Conservation (phyloP, 176 grass and related monocot species). For the Phragmites australis region DNA sequence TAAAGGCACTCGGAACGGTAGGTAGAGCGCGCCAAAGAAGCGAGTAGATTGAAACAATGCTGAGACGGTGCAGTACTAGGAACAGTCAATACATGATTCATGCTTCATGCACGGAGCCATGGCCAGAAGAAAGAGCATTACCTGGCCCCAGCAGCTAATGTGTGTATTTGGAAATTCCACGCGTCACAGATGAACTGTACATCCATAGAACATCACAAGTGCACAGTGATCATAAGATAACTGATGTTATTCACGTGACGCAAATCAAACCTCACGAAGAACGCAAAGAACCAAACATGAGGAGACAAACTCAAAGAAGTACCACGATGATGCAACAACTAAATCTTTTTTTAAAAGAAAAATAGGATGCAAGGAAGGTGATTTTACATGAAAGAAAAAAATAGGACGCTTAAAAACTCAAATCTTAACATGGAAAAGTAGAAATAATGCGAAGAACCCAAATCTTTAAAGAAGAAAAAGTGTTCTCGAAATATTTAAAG, state of each 20-base stretch:
- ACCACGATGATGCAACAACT: background rate
- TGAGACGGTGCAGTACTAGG: background rate
- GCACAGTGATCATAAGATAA: background rate
- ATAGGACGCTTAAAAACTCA: background rate
- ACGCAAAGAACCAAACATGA: background rate
- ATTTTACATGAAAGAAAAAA: background rate
- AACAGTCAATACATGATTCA: background rate
- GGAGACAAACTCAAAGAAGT: background rate
- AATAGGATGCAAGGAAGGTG: background rate
- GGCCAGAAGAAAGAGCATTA: slow-evolving; percentile 12
- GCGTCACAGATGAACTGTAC: slow-evolving; percentile 32
- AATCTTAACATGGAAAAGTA: background rate
- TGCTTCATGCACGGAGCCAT: background rate
- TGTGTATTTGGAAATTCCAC: background rate
- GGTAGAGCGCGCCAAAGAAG: background rate
- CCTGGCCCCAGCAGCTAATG: background rate
- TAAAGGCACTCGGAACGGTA: background rate
- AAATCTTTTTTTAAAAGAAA: background rate
- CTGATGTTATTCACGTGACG: background rate
- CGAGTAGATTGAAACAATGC: background rate
- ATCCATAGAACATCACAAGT: slow-evolving; percentile 9
- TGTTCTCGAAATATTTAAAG: background rate
- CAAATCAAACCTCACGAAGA: background rate
- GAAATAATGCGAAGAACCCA: background rate
- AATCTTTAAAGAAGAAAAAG: background rate